A percentile compares a stretch with the other conserved stretches of the same genome.
Conservation (phyloP, 2,329 filamentous ascomycete species). For the Sclerotinia subarctica region DNA sequence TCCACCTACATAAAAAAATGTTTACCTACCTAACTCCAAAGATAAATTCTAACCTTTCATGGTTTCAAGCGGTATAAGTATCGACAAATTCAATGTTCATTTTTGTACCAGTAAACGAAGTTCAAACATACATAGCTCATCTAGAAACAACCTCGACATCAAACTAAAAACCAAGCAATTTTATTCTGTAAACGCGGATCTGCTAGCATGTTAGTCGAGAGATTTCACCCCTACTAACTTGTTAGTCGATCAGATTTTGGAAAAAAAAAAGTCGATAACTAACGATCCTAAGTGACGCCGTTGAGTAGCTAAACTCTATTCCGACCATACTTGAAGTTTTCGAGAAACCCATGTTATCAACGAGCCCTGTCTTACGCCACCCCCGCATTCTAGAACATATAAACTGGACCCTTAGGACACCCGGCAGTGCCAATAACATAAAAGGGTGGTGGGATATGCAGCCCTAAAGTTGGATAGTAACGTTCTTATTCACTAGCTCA, state of each 20-base stretch:
- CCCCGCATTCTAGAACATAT: too few relatives aligned
- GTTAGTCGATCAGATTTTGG: too few relatives aligned
- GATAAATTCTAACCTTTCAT: neutral
- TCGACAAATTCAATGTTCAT: neutral
- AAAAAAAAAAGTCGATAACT: neutral
- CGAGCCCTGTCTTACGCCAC: neutral
- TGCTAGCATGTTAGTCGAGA: too few relatives aligned
- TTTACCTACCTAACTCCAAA: neutral
- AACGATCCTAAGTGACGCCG: neutral
- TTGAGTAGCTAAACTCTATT: neutral
- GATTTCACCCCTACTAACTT: too few relatives aligned
- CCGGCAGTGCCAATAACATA: too few relatives aligned
- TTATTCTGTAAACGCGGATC: too few relatives aligned
- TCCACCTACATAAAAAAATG: neutral
- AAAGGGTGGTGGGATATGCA: too few relatives aligned
- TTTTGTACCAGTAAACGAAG: neutral
- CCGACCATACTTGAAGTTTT: too few relatives aligned
- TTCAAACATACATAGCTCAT: too few relatives aligned
- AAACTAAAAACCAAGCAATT: neutral
- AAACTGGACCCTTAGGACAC: too few relatives aligned
- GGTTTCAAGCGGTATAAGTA: neutral
- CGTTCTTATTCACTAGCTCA: too few relatives aligned
- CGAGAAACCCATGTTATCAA: fast-evolving
- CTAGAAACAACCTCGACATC: neutral
- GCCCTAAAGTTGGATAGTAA: too few relatives aligned